A percentile compares a stretch with the other conserved stretches of the same genome.
These are phyloP conservation scores for Mariannaea elegans DNA, from an alignment of 2,329 filamentous ascomycete genomes.

Conservation along the genomic window DNA sequence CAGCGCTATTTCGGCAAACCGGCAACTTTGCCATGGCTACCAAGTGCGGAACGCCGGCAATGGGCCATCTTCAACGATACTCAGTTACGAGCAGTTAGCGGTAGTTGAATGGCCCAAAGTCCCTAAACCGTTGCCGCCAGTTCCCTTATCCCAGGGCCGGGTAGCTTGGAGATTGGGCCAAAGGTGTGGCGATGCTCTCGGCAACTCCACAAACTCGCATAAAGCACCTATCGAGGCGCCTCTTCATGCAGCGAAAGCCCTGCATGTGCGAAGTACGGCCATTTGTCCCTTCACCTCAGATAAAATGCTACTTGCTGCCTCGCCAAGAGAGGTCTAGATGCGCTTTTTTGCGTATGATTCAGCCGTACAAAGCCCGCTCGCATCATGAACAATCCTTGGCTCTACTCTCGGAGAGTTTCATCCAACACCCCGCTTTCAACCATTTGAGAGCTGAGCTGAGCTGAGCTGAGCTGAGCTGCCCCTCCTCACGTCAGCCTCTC, in stretches of 20 bases:
- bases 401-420: neutral
- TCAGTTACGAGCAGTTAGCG: conserved; percentile 1
- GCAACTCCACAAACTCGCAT: conserved; percentile 30
- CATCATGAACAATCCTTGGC: neutral
- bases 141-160: neutral
- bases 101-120: conserved; percentile 6
- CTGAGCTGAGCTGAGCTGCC: conserved; percentile 14
- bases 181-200: conserved; percentile 31
- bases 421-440: conserved; percentile 12
- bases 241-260: conserved; percentile 24
- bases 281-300: too few relatives aligned
- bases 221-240: too few relatives aligned
- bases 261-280: neutral
- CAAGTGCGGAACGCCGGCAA: too few relatives aligned
- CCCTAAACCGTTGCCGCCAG: conserved; percentile 12
- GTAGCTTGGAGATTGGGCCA: conserved; percentile 13
- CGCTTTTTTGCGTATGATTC: too few relatives aligned
- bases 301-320: too few relatives aligned
- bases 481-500: conserved; percentile 25
- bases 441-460: conserved; percentile 20
- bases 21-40: too few relatives aligned
- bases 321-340: too few relatives aligned
- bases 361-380: too few relatives aligned
- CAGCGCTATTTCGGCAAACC: too few relatives aligned
- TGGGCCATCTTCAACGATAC: neutral